Evolutionary conservation across 768 basidiomycete genomes (phyloP).

Genomic region (Pleurotus salmoneostramineus): DNA sequence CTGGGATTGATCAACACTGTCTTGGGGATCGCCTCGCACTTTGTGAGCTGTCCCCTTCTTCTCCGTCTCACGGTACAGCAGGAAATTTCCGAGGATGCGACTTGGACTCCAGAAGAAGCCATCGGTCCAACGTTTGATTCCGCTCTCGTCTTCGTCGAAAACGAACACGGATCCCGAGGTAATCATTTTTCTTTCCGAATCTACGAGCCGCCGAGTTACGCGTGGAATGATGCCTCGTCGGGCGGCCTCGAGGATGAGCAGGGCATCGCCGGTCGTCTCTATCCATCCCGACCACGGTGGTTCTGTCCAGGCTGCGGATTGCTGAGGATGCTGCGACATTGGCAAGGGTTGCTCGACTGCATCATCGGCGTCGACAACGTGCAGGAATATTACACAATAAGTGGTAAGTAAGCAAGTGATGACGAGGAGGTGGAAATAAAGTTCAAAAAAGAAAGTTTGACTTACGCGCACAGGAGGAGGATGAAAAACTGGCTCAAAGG

Average conservation of each 20-base stretch:
- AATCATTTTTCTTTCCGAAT: conserved; percentile 91
- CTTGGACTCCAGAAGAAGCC: conserved; percentile 96
- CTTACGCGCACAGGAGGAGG: conserved; percentile 65
- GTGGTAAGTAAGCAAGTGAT: conserved; percentile 28
- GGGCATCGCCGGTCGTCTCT: conserved; percentile 90
- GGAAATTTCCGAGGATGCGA: conserved; percentile 90
- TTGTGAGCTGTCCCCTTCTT: conserved; percentile 70
- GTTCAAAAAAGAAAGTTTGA: conserved; percentile 66
- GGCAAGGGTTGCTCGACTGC: conserved; percentile 12
- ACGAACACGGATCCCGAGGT: conserved; percentile 93
- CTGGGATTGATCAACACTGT: conserved; percentile 30
- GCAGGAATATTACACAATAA: background rate
- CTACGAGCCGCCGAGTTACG: conserved; percentile 88
- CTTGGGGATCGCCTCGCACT: conserved; percentile 37
- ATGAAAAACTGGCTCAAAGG: conserved; percentile 31
- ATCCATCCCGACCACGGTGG: conserved; percentile 95
- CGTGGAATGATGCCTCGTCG: conserved; percentile 86
- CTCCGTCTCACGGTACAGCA: conserved; percentile 93
- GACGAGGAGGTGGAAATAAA: conserved; percentile 47
- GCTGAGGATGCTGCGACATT: conserved; percentile 36
- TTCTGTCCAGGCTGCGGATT: conserved; percentile 64
- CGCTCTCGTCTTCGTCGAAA: conserved; percentile 95
- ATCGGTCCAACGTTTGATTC: conserved; percentile 98
- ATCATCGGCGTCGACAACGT: background rate
- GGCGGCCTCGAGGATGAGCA: conserved; percentile 96